Base-by-base conservation (phyloP, 345 rosid genomes). In the Salix dunnii region DNA sequence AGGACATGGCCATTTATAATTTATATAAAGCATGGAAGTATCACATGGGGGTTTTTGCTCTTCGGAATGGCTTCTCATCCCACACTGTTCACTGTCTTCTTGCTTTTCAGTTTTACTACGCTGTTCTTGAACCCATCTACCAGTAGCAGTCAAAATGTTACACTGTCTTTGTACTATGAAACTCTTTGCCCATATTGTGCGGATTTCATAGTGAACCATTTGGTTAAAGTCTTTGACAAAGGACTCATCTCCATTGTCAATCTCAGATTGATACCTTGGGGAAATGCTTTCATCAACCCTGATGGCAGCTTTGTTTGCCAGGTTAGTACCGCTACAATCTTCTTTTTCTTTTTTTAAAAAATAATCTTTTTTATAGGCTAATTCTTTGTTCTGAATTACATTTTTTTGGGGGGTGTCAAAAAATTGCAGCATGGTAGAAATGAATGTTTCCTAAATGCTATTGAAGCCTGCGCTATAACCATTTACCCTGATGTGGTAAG, bases 181-280 rank as follows among this genome's bases (percentile, higher is more conserved):
- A 70, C 92, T 23, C 81, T 94, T 9, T 92, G 97, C 67, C 97
- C 97, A 0, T 87, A 82, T 76, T 92, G 90, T 73, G 90, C 92
- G 36, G 82, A 89, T 72, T 95, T 95, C 84, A 89, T 95, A 7
- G 96, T 86, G 11, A 88, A 95, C 79, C 84, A 85, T 81, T 81
- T 95, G 71, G 86, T 80, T 9, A 88, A 88, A 83, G 69, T 91
- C 74, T 91, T 95, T 68, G 72, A 87, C 31, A 68, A 20, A 31
- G 90, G 87, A 6, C 91, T 94, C 76, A 81, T 81, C 81, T 85
- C 91, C 78, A 79, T 89, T 75, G 84, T 92, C 84, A 79, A 90
- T 79, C 97, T 92, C 79, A 86, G 88, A 70, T 69, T 92, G 75
- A 48, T 92, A 28, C 98, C 98, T 4, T 94, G 93, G 97, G 98